phyloP scores from a whole-genome alignment of 805 yeast genomes.

The Zygosaccharomyces lentus region DNA sequence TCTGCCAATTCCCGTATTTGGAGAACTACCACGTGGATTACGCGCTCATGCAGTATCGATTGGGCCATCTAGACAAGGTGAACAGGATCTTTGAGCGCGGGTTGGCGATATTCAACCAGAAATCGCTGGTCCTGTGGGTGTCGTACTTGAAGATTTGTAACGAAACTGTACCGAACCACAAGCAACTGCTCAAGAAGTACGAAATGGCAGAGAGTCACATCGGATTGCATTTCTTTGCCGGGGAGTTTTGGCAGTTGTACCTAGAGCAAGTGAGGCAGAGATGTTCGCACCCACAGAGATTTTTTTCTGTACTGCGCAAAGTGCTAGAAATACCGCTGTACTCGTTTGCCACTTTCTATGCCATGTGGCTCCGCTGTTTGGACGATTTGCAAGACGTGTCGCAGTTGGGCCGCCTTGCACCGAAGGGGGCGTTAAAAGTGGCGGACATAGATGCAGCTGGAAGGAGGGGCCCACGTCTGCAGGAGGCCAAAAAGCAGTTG shows the following conservation, averaged over 20 bases:
- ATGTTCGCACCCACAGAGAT: constrained; percentile 20
- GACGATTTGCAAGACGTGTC: constrained; percentile 29
- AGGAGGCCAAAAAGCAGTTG: constrained; percentile 31
- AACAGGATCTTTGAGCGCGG: constrained; percentile 27
- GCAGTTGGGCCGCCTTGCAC: constrained; percentile 23
- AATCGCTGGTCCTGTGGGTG: constrained; percentile 33
- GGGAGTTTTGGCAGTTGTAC: constrained; percentile 36
- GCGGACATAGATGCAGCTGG: constrained; percentile 20
- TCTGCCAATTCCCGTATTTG: constrained; percentile 30
- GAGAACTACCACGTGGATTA: constrained; percentile 36
- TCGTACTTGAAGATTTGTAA: constrained; percentile 32
- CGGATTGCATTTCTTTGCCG: constrained; percentile 34
- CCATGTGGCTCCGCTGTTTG: constrained; percentile 30
- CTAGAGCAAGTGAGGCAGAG: constrained; percentile 26
- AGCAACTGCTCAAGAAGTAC: constrained; percentile 28
- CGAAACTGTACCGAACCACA: constrained; percentile 22
- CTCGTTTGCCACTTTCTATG: constrained; percentile 32
- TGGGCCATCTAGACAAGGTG: constrained; percentile 28
- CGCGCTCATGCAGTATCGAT: constrained; percentile 33
- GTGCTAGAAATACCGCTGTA: constrained; percentile 32
- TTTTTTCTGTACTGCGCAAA: constrained; percentile 29
- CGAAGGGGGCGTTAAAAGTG: constrained; percentile 27
- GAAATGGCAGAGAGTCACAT: constrained; percentile 31
- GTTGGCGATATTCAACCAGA: constrained; percentile 24
- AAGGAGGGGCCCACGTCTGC: constrained; percentile 35